These are phyloP conservation scores for Hymenotorrendiella dingleyae DNA, from an alignment of 2,329 filamentous ascomycete species.

Conservation along the genomic window DNA sequence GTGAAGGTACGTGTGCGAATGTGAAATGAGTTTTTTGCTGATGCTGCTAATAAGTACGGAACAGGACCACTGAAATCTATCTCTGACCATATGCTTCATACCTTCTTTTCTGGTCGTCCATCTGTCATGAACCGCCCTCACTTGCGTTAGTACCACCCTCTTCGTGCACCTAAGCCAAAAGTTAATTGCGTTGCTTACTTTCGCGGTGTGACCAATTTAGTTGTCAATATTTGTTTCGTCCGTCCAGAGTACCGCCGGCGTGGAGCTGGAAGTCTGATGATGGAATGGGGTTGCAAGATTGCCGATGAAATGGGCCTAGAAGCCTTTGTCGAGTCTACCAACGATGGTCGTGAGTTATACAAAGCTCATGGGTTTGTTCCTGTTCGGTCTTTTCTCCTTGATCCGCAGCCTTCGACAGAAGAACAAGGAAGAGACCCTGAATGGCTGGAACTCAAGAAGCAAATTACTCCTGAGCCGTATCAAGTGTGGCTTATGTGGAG, in stretches of 20 bases:
- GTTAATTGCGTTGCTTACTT: neutral
- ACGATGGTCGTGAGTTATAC: neutral
- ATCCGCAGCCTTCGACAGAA: neutral
- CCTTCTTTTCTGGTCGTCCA: neutral
- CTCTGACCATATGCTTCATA: neutral
- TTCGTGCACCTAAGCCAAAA: neutral
- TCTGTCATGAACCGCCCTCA: neutral
- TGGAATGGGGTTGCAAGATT: neutral
- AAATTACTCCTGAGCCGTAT: neutral
- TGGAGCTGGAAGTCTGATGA: neutral
- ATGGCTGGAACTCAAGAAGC: neutral
- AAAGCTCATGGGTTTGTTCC: neutral
- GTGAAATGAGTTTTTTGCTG: too few relatives aligned
- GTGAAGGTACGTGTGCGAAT: too few relatives aligned
- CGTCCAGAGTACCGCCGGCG: neutral
- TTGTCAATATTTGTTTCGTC: neutral
- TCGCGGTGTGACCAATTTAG: too few relatives aligned
- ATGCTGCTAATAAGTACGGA: too few relatives aligned
- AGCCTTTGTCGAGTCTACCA: neutral
- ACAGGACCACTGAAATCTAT: constrained; percentile 1
- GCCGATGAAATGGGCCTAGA: neutral
- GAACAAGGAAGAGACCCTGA: neutral
- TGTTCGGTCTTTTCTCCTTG: neutral
- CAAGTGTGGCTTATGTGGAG: neutral
- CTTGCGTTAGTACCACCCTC: neutral